Evolutionary conservation across 768 basidiomycete genomes (phyloP), one percentile per base, ranked within the genome.

Genomic region (Lepiota subincarnata): DNA sequence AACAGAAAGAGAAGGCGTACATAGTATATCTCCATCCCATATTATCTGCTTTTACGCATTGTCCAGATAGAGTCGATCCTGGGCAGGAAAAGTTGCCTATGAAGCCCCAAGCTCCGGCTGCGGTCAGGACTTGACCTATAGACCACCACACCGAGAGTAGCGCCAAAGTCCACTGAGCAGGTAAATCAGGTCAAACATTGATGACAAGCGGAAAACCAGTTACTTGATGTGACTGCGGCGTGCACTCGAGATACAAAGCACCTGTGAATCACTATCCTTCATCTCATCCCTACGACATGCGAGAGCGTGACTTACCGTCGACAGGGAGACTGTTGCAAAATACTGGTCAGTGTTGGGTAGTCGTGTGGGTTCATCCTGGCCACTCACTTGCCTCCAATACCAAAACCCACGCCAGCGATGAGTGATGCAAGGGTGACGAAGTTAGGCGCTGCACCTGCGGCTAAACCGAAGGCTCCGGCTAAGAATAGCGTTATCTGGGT

Each of bases 401-500:
- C 86, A 18, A 86, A 69, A n/a, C 81, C 81, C 75, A 82, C 80
- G 1, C 81, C 69, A 1, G 82, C 78, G 0, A 78, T 68, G 26
- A 86, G 67, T 2, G 79, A 72, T 50, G 77, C 76, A 19, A 86
- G 65, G 0, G 82, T 67, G 24, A 77, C 56, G 48, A 69, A 78
- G 60, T 81, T 78, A 0, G 79, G 75, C 0, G 84, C 77, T 1
- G 76, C 84, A 12, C 84, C 86, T 37, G 82, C 81, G 1, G 83
- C 74, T 14, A 80, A 67, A 1, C 84, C 83, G 55, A 90, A 89
- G 3, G 85, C 72, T 0, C 81, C 83, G 0, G 82, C 77, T 55
- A 89, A 78, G 44, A 87, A 73, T 6, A 89, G 68, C 0, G 87
- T 90, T n/a, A 83, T 58, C 61, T 88, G 86, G 66, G 19, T 13